Evolutionary conservation across 805 yeast genomes (phyloP), one percentile per base, ranked within the genome.

Genomic region (Monosporozyma aerobia): DNA sequence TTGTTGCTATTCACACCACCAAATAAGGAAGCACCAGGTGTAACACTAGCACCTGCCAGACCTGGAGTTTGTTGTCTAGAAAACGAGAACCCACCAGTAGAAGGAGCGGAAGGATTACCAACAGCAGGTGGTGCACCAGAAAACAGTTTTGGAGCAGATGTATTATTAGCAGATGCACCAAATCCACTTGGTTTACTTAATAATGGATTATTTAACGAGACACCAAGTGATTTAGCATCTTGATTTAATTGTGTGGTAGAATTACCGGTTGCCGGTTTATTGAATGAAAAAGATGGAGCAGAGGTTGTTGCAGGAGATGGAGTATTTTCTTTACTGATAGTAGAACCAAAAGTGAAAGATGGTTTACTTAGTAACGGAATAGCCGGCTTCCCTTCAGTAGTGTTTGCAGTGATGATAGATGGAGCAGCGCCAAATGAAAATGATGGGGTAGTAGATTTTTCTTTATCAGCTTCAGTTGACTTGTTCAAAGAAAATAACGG

Each of bases 401-500:
- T 13, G 29, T n/a, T 23, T 41, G 37, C 5, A 44, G 43, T 27
- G 49, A 46, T 27, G 44, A 14, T 32, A 44, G 45, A 32, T 40
- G 53, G 35, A 35, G 52, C 39, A 11, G 35, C 43, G 29, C 46
- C 49, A 50, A 56, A 51, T 23, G 58, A 49, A 32, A 51, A 50
- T 7, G 37, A 16, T n/a, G 41, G 43, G 10, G 30, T 30, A 5
- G 43, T 44, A 11, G 50, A 2, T 9, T 32, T 29, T 27, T 49
- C 43, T 11, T n/a, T 33, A 8, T 14, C 19, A 19, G 35, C 7
- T 35, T 47, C 41, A 19, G 41, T 19, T 8, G 30, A 23, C 13
- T 45, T 47, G 13, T 19, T 29, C 25, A 59, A 59, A 3, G 54
- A 47, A 23, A 59, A 57, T 23, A 57, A 30, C 19, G 60, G 56